Evolutionary conservation across 345 rosid species (phyloP).

Genomic region (Eucalyptus regnans): DNA sequence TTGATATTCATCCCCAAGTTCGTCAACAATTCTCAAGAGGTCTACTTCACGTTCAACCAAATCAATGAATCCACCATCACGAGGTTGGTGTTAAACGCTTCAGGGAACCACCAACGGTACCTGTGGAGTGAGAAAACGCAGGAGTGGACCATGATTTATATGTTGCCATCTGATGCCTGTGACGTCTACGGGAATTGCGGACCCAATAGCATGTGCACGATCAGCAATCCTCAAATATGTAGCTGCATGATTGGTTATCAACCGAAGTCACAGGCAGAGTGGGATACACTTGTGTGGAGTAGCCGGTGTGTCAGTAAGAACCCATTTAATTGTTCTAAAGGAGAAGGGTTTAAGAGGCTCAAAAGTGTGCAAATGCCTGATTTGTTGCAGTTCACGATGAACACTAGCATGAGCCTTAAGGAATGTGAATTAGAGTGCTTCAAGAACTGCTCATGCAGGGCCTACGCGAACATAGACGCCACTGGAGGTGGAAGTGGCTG

Average conservation of each 20-base stretch:
- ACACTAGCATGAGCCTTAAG: not conserved
- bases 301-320: slow-evolving; percentile 14
- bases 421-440: not conserved
- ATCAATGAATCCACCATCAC: not conserved
- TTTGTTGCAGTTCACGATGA: not conserved
- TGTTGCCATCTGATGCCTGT: not conserved
- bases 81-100: not conserved
- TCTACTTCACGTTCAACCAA: not conserved
- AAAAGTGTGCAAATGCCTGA: slow-evolving; percentile 6
- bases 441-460: not conserved
- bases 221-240: not conserved
- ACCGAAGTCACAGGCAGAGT: slow-evolving; percentile 1
- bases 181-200: not conserved
- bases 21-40: not conserved
- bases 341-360: slow-evolving; percentile 1
- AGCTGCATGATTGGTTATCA: slow-evolving; percentile 11
- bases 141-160: not conserved
- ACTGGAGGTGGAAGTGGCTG: not conserved
- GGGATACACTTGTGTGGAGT: slow-evolving; percentile 2
- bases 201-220: not conserved
- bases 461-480: not conserved
- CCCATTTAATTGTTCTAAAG: not conserved
- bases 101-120: not conserved
- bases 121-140: not conserved
- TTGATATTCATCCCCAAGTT: not conserved